Evolutionary conservation across 495 filamentous ascomycete species (phyloP), one percentile per base, ranked within the genome.

Genomic region (Parathielavia appendiculata): DNA sequence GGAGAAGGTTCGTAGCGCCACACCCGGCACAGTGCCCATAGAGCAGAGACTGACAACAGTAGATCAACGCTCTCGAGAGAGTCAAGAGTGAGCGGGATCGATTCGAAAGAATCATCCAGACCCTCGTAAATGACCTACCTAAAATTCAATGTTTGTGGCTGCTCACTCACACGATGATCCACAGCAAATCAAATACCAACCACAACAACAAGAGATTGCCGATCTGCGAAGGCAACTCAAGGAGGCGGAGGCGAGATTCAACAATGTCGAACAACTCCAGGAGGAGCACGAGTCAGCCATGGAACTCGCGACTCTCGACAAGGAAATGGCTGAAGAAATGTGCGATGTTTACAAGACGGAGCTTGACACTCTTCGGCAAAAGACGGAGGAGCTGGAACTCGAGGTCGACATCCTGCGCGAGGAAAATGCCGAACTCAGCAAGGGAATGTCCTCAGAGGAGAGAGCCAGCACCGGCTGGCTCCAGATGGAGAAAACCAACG

Each of bases 271-370:
- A 60, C 74, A 78, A 14, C 75, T 87, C 20, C 86, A 92, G 65
- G 87, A 85, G 0, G 91, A 96, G 52, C 83, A 93, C 71, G 93
- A 97, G 17, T 81, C 84, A 7, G 77, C 86, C 16, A 74, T 96
- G 72, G 95, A 98, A 75, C 86, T 95, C 75, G 89, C 90, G 17
- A 86, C 87, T 0, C 75, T 98, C 19, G 93, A 98, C 66, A 80
- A 90, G 16, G 92, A 97, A 71, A 96, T 97, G 91, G 95, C 93
- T 2, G 92, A 97, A 70, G 92, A 97, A 67, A 89, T 83, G 38
- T 86, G 88, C 7, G 93, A 97, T 60, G 81, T 82, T 17, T 76
- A 86, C 35, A 92, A 88, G 67, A 79, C 82, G 2, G 93, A 97
- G 70, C 77, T 92, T 19, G 89, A 95, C n/a, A 76, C 82, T 5